phyloP scores from a whole-genome alignment of 768 basidiomycete species.

The Trametes maxima region DNA sequence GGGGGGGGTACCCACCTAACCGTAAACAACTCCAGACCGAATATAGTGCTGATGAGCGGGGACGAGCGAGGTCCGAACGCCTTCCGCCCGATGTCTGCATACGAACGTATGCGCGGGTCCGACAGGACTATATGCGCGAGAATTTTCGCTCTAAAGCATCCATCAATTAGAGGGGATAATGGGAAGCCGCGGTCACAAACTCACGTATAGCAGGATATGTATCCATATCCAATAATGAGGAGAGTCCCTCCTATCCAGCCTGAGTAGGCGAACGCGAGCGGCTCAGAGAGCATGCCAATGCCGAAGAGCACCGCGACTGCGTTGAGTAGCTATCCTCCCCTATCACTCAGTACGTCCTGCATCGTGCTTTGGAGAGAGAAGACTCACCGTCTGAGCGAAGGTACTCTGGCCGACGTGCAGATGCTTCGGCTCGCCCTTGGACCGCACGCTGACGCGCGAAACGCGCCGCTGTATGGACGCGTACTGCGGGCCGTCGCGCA shows the following conservation, averaged over 20 bases:
- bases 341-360: not conserved
- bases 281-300: slow-evolving; percentile 87
- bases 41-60: slow-evolving; percentile 66
- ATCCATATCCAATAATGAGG: slow-evolving; percentile 76
- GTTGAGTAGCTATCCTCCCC: slow-evolving; percentile 73
- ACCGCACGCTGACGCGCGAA: slow-evolving; percentile 9
- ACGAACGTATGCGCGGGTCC: slow-evolving; percentile 74
- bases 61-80: slow-evolving; percentile 81
- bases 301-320: slow-evolving; percentile 84
- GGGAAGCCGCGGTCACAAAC: slow-evolving; percentile 33
- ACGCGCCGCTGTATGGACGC: slow-evolving; percentile 9
- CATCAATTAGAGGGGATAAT: not conserved
- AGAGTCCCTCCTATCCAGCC: slow-evolving; percentile 84
- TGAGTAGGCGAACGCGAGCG: slow-evolving; percentile 87
- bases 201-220: slow-evolving; percentile 87
- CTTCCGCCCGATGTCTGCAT: slow-evolving; percentile 86
- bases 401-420: slow-evolving; percentile 61
- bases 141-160: slow-evolving; percentile 62
- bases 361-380: not conserved
- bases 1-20: slow-evolving; percentile 54
- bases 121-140: slow-evolving; percentile 74
- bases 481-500: slow-evolving; percentile 10
- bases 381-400: slow-evolving; percentile 68
- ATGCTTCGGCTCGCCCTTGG: slow-evolving; percentile 7
- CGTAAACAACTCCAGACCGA: slow-evolving; percentile 87